phyloP scores from a whole-genome alignment of 306 rosid genomes.

The Ammopiptanthus mongolicus region DNA sequence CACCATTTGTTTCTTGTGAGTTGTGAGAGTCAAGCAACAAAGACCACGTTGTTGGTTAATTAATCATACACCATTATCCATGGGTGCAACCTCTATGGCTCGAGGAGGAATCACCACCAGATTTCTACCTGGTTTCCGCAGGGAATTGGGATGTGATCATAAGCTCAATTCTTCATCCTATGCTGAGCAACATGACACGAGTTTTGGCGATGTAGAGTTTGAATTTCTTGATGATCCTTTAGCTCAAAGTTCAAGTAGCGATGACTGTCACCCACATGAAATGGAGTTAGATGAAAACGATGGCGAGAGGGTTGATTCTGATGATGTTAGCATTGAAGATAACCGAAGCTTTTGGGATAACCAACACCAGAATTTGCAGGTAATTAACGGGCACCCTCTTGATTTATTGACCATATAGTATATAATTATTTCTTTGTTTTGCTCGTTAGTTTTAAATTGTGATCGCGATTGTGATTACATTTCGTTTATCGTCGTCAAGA shows the following conservation, averaged over 20 bases:
- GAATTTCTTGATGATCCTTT: conserved; percentile 43
- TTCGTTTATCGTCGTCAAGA: too few species aligned
- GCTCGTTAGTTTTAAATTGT: too few species aligned
- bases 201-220: conserved; percentile 49
- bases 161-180: neutral
- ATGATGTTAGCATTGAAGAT: conserved; percentile 12
- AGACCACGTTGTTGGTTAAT: neutral
- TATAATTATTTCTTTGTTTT: neutral
- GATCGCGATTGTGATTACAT: too few species aligned
- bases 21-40: neutral
- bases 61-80: neutral
- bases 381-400: neutral
- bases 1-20: too few species aligned
- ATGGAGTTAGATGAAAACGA: conserved; percentile 36
- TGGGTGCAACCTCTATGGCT: conserved; percentile 22
- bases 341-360: conserved; percentile 57
- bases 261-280: conserved; percentile 23
- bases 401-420: neutral
- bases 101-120: conserved; percentile 15
- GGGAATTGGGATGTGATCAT: neutral
- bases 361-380: conserved; percentile 66
- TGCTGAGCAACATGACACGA: neutral
- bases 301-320: neutral
- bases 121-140: neutral
- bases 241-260: conserved; percentile 23